Base-by-base conservation (phyloP, 1,139 yeast species). In the Suhomyces chickasaworum region DNA sequence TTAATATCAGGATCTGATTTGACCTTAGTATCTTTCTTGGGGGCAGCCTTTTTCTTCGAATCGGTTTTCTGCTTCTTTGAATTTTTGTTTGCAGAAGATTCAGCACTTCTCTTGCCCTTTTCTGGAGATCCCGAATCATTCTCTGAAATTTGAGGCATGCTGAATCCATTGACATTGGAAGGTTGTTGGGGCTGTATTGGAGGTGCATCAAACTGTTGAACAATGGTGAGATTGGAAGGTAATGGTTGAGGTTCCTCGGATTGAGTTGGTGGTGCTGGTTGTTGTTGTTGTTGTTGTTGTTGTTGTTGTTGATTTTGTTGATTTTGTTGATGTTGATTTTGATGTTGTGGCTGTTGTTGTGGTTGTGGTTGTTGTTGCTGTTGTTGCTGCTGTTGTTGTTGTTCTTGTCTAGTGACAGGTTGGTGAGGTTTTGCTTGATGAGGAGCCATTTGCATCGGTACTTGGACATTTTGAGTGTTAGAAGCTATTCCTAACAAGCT, bases 401-500 rank as follows among this genome's bases (percentile, higher is more conserved):
- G 37, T 12, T 39, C 23, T 20, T 13, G 39, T 20, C 27, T n/a
- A 3, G 23, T 13, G 12, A 7, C 27, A 4, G 33, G 21, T 22
- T 25, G 32, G 7, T 29, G 23, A 15, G 40, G 33, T 15, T 37
- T 37, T 12, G 40, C n/a, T 22, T 35, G 44, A 7, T 15, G 29
- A 16, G 21, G 13, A 7, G 25, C 36, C 2, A 16, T 17, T 7
- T 18, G 32, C 38, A 40, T n/a, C 1, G 39, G 40, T 1, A 41
- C 34, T 5, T 34, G 35, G 21, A 39, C 17, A 16, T 23, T 33
- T 27, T 39, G 47, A 21, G 30, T 20, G 15, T 38, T 30, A 31
- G 60, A 59, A 12, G 55, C 49, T 16, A 60, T 53, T 2, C 64
- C 65, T n/a, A 63, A 49, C 12, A 63, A 53, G 31, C 59, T 56